Evolutionary conservation across 768 basidiomycete genomes (phyloP).

Genomic region (Pleurotus citrinopileatus): DNA sequence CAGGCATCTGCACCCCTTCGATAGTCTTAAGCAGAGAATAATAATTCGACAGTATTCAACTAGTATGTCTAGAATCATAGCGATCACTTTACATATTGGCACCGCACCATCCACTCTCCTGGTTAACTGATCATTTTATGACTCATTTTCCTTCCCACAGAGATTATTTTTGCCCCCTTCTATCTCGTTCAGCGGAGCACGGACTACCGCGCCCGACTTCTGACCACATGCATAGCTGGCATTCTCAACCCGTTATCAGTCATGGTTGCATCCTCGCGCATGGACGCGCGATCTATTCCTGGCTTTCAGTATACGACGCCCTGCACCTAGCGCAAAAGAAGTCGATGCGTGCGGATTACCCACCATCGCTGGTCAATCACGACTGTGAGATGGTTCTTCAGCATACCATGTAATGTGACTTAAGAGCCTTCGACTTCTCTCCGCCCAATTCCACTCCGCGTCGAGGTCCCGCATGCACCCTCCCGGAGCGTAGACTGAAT

Average conservation of each 20-base stretch:
- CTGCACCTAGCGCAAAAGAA: neutral
- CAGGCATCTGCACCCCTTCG: too few relatives aligned
- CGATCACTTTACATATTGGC: too few relatives aligned
- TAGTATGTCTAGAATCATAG: too few relatives aligned
- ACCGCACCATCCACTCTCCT: neutral
- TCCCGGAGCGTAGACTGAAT: neutral
- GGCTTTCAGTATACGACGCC: neutral
- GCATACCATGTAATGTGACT: constrained; percentile 4
- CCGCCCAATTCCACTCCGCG: neutral
- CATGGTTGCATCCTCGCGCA: neutral
- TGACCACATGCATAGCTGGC: neutral
- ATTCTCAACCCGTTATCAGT: neutral
- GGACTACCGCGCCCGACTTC: constrained; percentile 6
- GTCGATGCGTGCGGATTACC: neutral
- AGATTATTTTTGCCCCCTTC: neutral
- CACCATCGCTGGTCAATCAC: neutral
- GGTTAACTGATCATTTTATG: neutral
- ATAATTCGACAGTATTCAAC: too few relatives aligned
- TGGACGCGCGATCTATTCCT: constrained; percentile 4
- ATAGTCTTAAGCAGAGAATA: too few relatives aligned
- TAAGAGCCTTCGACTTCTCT: constrained; percentile 1
- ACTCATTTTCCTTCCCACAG: constrained; percentile 4
- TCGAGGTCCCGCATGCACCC: neutral
- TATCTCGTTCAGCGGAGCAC: neutral
- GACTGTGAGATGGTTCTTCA: neutral